A percentile compares a stretch with the other conserved stretches of the same genome.
phyloP scores from a whole-genome alignment of 768 basidiomycete genomes.

The Boletus tomentosulus region DNA sequence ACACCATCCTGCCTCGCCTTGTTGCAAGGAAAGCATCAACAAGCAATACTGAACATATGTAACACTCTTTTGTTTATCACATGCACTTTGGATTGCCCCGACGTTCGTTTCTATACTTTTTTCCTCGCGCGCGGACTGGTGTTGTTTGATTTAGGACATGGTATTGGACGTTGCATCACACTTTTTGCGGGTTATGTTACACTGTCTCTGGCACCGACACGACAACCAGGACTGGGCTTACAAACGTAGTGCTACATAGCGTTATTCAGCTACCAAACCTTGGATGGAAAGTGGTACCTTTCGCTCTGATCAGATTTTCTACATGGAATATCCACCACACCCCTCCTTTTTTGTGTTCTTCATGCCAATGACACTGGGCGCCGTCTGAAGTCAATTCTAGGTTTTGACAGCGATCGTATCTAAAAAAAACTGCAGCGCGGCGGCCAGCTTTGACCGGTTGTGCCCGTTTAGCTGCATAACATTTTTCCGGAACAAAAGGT shows the following conservation, averaged over 20 bases:
- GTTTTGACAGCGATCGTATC: not conserved
- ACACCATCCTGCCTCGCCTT: constrained; percentile 5
- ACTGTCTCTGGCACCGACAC: too few relatives aligned
- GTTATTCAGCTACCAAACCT: not conserved
- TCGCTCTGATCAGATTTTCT: not conserved
- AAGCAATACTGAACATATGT: constrained; percentile 32
- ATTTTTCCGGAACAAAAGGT: not conserved
- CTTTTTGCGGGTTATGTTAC: too few relatives aligned
- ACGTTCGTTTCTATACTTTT: constrained; percentile 20
- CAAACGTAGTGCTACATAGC: not conserved
- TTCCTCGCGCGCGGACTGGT: constrained; percentile 9
- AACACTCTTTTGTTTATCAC: constrained; percentile 30
- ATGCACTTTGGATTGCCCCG: constrained; percentile 12
- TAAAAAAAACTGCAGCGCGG: not conserved
- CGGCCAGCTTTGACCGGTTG: not conserved
- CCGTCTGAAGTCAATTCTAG: not conserved
- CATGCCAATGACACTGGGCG: not conserved
- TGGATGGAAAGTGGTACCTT: too few relatives aligned
- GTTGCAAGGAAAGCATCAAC: constrained; percentile 6
- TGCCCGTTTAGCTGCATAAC: not conserved
- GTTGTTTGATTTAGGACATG: constrained; percentile 26
- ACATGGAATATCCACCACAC: not conserved
- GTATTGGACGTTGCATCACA: not conserved
- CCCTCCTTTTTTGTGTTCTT: not conserved
- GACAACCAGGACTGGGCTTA: not conserved